Base-by-base conservation (phyloP, 108 stramenopile genomes). In the Nitzschia inconspicua region DNA sequence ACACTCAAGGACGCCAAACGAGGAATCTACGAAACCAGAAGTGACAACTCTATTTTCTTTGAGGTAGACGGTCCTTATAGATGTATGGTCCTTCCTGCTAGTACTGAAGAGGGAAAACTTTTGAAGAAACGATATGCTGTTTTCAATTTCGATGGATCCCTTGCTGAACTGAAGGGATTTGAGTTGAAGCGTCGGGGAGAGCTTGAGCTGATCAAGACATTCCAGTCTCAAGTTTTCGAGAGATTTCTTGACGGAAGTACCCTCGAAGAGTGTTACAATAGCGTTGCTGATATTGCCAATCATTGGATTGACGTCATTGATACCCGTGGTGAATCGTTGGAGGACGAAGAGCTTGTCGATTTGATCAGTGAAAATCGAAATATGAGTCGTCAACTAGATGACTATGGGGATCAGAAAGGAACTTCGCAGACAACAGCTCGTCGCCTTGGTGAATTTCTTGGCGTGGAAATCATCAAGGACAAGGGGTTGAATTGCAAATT, bases 111-210 rank as follows among this genome's bases (percentile, higher is more conserved):
- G 66, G 98, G 98, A 20, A 96, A 91, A 56, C 84, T 99, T 37
- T 75, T 99, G 63, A 99, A 99, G 73, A 99, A 99, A 70, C 84
- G 97, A 18, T 99, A 99, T 64, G 98, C 97, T n/a, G 98, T 99
- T 13, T 99, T 98, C 75, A 98, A 99, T 73, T 92, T 94, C 57
- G 97, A 99, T 68, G 97, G 97, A 10, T 92, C 96, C 20, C 78
- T 99, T 13, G 98, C 98, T 25, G 98, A 99, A 68, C 86, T 99
- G 20, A 99, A 99, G 72, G 98, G 98, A 11, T 99, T 99, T 65
- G 98, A 99, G 66, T 78, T 99, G 52, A 99, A 99, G 78, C 91
- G 98, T 20, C 89, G 98, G 30, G 98, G 98, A 27, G 98, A 99
- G 79, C 83, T 99, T 37, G 97, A 99, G 72, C 74, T 99, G 47